A percentile compares a stretch with the other conserved stretches of the same genome.
These are phyloP conservation scores for Alternaria rosae DNA, from an alignment of 2,329 filamentous ascomycete species.

Conservation along the genomic window DNA sequence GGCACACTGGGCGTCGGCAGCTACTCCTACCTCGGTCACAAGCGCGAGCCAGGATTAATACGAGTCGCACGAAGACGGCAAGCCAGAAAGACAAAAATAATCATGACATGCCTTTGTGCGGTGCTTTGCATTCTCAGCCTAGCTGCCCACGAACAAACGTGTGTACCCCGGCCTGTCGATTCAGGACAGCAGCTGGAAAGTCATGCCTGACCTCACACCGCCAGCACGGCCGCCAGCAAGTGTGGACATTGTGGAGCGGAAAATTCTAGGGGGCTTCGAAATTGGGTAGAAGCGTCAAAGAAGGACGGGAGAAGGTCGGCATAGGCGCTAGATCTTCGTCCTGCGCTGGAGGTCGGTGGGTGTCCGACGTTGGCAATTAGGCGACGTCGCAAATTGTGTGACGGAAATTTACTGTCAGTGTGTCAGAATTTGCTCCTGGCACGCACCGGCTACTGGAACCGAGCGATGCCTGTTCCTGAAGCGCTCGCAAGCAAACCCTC, in stretches of 20 bases:
- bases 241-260: slow-evolving; percentile 27
- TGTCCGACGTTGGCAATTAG: slow-evolving; percentile 25
- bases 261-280: slow-evolving; percentile 36
- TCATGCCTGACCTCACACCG: slow-evolving; percentile 38
- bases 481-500: slow-evolving; percentile 35
- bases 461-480: slow-evolving; percentile 45
- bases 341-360: slow-evolving; percentile 20
- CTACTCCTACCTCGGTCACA: slow-evolving; percentile 26
- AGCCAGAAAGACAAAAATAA: slow-evolving; percentile 42
- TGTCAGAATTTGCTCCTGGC: slow-evolving; percentile 36
- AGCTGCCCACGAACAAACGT: slow-evolving; percentile 18
- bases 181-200: slow-evolving; percentile 21
- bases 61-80: slow-evolving; percentile 39
- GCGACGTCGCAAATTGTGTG: slow-evolving; percentile 39
- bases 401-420: slow-evolving; percentile 33
- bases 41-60: slow-evolving; percentile 31
- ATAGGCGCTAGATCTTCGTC: slow-evolving; percentile 37
- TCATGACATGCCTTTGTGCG: slow-evolving; percentile 29
- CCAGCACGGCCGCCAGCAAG: slow-evolving; percentile 28
- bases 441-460: slow-evolving; percentile 27
- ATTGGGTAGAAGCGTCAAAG: slow-evolving; percentile 48
- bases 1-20: slow-evolving; percentile 14
- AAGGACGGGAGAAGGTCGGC: slow-evolving; percentile 50
- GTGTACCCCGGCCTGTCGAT: slow-evolving; percentile 17
- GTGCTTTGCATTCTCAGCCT: slow-evolving; percentile 29